These are phyloP conservation scores for Mixia osmundae DNA, from an alignment of 1,284 basidiomycete genomes.

Conservation along the genomic window DNA sequence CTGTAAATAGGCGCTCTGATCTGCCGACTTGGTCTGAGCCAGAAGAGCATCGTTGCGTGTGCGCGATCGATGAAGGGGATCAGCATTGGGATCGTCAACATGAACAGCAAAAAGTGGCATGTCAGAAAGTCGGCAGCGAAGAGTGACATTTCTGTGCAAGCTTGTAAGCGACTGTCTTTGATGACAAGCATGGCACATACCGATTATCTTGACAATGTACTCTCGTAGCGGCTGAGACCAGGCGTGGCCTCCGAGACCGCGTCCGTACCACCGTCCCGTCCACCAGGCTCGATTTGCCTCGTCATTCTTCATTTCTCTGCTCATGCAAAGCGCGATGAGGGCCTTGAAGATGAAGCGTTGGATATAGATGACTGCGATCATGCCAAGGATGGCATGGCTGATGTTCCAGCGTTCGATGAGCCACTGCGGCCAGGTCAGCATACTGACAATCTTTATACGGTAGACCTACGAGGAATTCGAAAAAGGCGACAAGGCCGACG, in stretches of 20 bases:
- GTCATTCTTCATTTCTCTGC: constrained; percentile 90
- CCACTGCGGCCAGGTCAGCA: constrained; percentile 36
- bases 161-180: too few relatives aligned
- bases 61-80: constrained; percentile 67
- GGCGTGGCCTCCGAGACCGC: constrained; percentile 54
- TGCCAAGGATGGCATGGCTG: constrained; percentile 65
- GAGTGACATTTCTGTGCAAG: too few relatives aligned
- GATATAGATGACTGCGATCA: constrained; percentile 63
- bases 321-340: constrained; percentile 70
- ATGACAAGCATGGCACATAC: too few relatives aligned
- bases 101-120: constrained; percentile 40
- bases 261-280: constrained; percentile 37
- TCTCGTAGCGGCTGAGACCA: constrained; percentile 85
- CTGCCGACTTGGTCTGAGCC: constrained; percentile 43
- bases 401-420: constrained; percentile 81
- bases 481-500: constrained; percentile 66
- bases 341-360: constrained; percentile 80
- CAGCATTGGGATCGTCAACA: constrained; percentile 53
- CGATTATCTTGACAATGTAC: constrained; percentile 87
- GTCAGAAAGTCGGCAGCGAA: constrained; percentile 50
- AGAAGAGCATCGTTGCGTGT: constrained; percentile 62
- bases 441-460: neutral
- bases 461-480: constrained; percentile 63
- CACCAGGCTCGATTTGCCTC: constrained; percentile 94
- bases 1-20: constrained; percentile 84